Percentiles rank a stretch among this genome's conserved stretches.
These are phyloP conservation scores for Rhizopogon sp. DNA, from an alignment of 768 basidiomycete genomes.

Conservation along the genomic window DNA sequence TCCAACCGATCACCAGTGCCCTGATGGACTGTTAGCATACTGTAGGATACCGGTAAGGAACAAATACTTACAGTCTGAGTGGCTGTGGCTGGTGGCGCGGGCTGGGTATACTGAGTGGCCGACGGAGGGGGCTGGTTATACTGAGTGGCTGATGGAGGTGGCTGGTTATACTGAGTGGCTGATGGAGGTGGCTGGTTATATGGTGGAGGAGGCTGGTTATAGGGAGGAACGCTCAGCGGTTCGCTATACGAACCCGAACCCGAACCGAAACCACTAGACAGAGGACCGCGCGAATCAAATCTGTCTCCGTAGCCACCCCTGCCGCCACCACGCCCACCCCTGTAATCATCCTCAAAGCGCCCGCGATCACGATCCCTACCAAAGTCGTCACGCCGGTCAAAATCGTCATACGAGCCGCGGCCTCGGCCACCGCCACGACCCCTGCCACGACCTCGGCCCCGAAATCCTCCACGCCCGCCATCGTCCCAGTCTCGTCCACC, in stretches of 20 bases:
- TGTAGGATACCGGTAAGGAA: neutral
- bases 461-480: constrained; percentile 26
- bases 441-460: constrained; percentile 38
- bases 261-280: constrained; percentile 12
- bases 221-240: constrained; percentile 19
- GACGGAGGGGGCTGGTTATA: constrained; percentile 22
- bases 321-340: constrained; percentile 31
- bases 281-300: constrained; percentile 37
- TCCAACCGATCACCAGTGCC: constrained; percentile 76
- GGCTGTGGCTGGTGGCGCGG: constrained; percentile 11
- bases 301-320: constrained; percentile 40
- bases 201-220: constrained; percentile 20
- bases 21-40: constrained; percentile 21
- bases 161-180: constrained; percentile 19
- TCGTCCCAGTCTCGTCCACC: constrained; percentile 46
- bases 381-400: constrained; percentile 41
- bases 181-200: constrained; percentile 23
- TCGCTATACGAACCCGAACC: constrained; percentile 19
- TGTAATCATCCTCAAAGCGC: constrained; percentile 31
- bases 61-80: constrained; percentile 26
- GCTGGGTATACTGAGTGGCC: constrained; percentile 20
- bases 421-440: constrained; percentile 36
- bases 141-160: constrained; percentile 16
- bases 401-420: constrained; percentile 25
- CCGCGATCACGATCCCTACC: constrained; percentile 31